Base-by-base conservation (phyloP, 495 filamentous ascomycete species). In the Penicillium diatomitis region DNA sequence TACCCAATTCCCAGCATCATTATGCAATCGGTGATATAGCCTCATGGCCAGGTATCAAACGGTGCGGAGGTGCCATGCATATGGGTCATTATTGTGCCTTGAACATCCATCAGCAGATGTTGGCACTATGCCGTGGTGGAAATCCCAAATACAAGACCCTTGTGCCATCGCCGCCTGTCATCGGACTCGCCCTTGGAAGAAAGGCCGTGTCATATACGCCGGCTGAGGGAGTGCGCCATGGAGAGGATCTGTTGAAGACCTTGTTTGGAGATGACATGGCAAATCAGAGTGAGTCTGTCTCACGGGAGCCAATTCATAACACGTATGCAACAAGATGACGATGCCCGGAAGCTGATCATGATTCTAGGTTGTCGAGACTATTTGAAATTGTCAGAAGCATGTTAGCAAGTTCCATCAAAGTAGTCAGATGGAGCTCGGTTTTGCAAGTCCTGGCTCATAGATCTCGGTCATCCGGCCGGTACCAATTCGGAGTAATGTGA, bases 241-340 rank as follows among this genome's bases (percentile, higher is more conserved):
- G 83, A 0, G 77, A 77, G 53, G 73, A 85, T 38, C 65, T 81
- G 8, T 69, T 80, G 73, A 62, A 73, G 60, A 60, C 58, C 31
- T 77, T 83, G 56, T 87, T 87, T 63, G 77, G 79, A 30, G 73
- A 82, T 20, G 84, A 86, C 63, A 68, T 86, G 53, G 84, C 79
- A 0, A 80, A 82, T 63, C 69, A 60, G 32, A 79, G 69, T 73
- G 56, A 41, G 65, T 56, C 50, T 33, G 0, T 31, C 28, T 6
- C 27, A 30, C 6, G 3, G 29, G 40, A 10, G 27, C 8, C 4
- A 5, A 10, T 30, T 6, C 5, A 20, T 20, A 20, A 20, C 20
- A 20, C 20, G 20, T 20, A 20, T 20, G 20, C 20, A 20, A 20
- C 20, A 20, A 20, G 20, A 20, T 20, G 20, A 20, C 20, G 20